phyloP scores from a whole-genome alignment of 352 stramenopile genomes.

The Pythium graminicola region DNA sequence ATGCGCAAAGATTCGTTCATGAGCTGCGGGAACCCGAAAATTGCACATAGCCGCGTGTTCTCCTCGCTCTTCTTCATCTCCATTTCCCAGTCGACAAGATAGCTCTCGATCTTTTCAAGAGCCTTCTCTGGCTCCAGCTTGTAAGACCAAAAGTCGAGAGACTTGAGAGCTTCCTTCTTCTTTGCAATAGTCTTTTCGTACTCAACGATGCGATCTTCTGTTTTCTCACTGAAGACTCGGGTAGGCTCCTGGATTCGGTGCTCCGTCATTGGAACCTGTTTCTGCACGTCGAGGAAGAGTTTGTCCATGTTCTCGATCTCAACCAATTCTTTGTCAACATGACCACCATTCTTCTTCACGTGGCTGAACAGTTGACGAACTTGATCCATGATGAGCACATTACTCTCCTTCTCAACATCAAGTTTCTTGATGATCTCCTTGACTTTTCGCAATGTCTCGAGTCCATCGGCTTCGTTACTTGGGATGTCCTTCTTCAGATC shows the following conservation, averaged over 20 bases:
- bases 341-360: conserved; percentile 70
- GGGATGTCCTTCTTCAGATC: conserved; percentile 81
- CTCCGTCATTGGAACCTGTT: conserved; percentile 70
- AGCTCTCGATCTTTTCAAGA: conserved; percentile 78
- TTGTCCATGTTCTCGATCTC: conserved; percentile 85
- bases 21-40: conserved; percentile 93
- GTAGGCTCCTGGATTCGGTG: conserved; percentile 70
- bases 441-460: conserved; percentile 73
- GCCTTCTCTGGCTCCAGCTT: conserved; percentile 73
- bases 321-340: conserved; percentile 78
- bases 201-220: conserved; percentile 88
- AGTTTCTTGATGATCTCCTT: conserved; percentile 84
- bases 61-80: conserved; percentile 90
- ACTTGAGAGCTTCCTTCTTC: conserved; percentile 77
- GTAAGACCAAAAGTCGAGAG: conserved; percentile 78
- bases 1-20: conserved; percentile 88
- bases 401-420: conserved; percentile 56
- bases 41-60: conserved; percentile 87
- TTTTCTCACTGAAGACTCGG: conserved; percentile 88
- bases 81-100: conserved; percentile 76
- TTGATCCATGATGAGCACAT: conserved; percentile 72
- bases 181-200: conserved; percentile 90
- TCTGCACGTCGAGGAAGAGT: conserved; percentile 69
- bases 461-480: conserved; percentile 64
- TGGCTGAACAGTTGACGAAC: conserved; percentile 68